phyloP scores from a whole-genome alignment of 1,284 basidiomycete species.

The Cryptococcus maquisensis region DNA sequence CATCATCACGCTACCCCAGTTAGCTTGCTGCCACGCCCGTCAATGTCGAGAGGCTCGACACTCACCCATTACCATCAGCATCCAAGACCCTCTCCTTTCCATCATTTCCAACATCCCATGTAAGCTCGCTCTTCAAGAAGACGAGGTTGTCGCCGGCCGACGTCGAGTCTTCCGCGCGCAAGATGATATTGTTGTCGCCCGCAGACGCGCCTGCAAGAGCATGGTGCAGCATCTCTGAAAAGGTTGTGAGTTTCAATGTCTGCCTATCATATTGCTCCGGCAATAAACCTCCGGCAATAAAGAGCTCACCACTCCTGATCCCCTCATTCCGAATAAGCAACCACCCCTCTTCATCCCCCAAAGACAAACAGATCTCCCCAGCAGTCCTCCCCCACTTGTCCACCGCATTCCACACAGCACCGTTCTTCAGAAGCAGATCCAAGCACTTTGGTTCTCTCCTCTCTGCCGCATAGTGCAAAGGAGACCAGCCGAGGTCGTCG shows the following conservation, averaged over 20 bases:
- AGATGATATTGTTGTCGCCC: slow-evolving; percentile 29
- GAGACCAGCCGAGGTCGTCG: slow-evolving; percentile 71
- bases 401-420: slow-evolving; percentile 89
- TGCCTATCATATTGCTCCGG: background rate
- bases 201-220: slow-evolving; percentile 27
- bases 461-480: slow-evolving; percentile 85
- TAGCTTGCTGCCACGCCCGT: background rate
- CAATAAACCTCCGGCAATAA: background rate
- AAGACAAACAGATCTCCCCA: slow-evolving; percentile 79
- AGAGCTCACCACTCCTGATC: slow-evolving; percentile 67
- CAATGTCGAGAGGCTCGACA: slow-evolving; percentile 31
- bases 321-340: slow-evolving; percentile 76
- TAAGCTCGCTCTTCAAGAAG: slow-evolving; percentile 69
- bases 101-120: slow-evolving; percentile 65
- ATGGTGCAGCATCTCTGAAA: slow-evolving; percentile 50
- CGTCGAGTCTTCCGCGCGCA: slow-evolving; percentile 56
- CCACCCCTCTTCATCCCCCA: slow-evolving; percentile 72
- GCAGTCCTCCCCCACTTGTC: slow-evolving; percentile 75
- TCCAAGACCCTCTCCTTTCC: slow-evolving; percentile 64
- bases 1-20: slow-evolving; percentile 74
- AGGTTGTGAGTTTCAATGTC: background rate
- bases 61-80: slow-evolving; percentile 63
- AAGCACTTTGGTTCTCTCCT: slow-evolving; percentile 62
- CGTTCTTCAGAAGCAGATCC: slow-evolving; percentile 66
- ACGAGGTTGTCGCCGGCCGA: slow-evolving; percentile 68